Evolutionary conservation across 371 early-diverging fungal genomes (phyloP), one percentile per base, ranked within the genome.

Genomic region (Quaeritorhiza haematococci): DNA sequence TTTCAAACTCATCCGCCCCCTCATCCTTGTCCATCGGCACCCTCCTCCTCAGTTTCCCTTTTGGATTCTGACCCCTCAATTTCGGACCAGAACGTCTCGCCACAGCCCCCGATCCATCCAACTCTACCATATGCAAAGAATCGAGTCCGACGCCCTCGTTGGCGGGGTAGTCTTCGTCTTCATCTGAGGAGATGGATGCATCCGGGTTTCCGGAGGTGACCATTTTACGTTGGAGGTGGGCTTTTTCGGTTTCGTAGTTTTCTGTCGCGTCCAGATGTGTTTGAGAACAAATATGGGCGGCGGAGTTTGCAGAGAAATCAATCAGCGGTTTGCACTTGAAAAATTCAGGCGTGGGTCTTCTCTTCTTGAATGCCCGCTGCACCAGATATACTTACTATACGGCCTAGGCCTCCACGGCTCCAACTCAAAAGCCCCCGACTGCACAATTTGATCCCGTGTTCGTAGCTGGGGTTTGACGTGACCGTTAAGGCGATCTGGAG

Each of bases 1-100:
- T 71, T 10, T 67, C 64, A 54, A 67, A 66, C 53, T 74, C 74
- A 49, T 74, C 71, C 23, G 69, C 17, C 23, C 56, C 66, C 19
- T 33, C 62, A 8, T 49, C 51, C 8, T 17, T 3, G 32, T 58
- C 61, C 10, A 5, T 45, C 27, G 35, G 41, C 17, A 45, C 19
- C 49, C 26, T 23, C 29, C 30, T 35, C 19, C 19, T 38, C 13
- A 38, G 13, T 38, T 13, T 38, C 38, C 38, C 38, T 13, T 38
- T 19, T 38, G 38, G 19, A 38, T 38, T 38, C 19, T 13, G 19
- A 38, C 13, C 38, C 13, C 19, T 38, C 45, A 33, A 1, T 43
- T 35, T n/a, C 35, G 54, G 35, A 45, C 56, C 28, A 55, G 41
- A 0, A 33, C 45, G 17, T n/a, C 35, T 44, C 13, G 41, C 19